Evolutionary conservation across 176 grass and related monocot species (phyloP).

Genomic region (Avena insularis): DNA sequence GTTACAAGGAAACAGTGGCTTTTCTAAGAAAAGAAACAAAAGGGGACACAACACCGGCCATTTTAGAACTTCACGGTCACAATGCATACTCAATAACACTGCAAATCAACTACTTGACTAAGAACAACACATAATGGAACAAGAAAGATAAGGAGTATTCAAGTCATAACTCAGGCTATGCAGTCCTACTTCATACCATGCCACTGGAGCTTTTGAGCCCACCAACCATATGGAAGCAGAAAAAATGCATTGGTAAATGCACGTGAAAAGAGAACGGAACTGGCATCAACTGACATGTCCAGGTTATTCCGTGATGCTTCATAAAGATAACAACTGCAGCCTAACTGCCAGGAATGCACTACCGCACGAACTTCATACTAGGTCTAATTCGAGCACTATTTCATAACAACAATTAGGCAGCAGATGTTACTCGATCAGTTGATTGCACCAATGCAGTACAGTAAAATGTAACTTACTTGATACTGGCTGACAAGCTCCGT

Average conservation of each 20-base stretch:
- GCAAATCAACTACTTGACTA: not conserved
- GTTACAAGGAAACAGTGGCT: not conserved
- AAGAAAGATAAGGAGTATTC: slow-evolving; percentile 31
- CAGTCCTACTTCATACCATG: slow-evolving; percentile 19
- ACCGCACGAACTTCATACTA: not conserved
- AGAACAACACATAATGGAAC: not conserved
- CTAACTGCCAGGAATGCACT: not conserved
- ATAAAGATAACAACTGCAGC: not conserved
- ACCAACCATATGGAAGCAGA: slow-evolving; percentile 26
- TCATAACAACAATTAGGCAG: slow-evolving; percentile 26
- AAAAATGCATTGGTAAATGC: slow-evolving; percentile 23
- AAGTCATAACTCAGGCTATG: slow-evolving; percentile 24
- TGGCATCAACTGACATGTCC: slow-evolving; percentile 16
- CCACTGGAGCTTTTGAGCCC: slow-evolving; percentile 8
- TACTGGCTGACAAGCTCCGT: slow-evolving; percentile 86
- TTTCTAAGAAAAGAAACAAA: slow-evolving; percentile 19
- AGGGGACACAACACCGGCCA: not conserved
- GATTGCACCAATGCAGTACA: slow-evolving; percentile 26
- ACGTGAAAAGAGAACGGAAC: slow-evolving; percentile 17
- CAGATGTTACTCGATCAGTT: slow-evolving; percentile 25
- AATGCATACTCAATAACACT: not conserved
- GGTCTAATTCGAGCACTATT: not conserved
- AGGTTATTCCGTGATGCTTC: not conserved
- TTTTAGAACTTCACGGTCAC: not conserved
- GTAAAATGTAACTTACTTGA: slow-evolving; percentile 63